These are phyloP conservation scores for Globisporangium cystogenes DNA, from an alignment of 352 stramenopile genomes.

Conservation along the genomic window DNA sequence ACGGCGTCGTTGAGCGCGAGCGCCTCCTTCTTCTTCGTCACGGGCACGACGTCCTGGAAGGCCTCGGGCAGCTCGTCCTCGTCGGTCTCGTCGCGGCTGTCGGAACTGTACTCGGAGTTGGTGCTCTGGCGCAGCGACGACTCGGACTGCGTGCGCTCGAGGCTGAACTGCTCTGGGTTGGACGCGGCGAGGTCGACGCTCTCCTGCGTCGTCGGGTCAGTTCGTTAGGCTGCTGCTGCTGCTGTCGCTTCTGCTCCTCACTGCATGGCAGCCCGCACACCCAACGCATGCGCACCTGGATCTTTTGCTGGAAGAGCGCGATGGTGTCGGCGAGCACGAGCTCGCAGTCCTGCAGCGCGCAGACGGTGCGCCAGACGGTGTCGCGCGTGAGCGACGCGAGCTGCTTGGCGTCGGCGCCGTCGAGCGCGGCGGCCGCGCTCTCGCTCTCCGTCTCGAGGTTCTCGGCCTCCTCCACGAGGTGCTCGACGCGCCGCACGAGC, in stretches of 20 bases:
- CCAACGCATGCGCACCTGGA: constrained; percentile 21
- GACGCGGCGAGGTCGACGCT: constrained; percentile 40
- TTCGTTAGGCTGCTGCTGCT: background rate
- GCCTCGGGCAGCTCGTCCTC: constrained; percentile 33
- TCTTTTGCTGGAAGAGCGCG: constrained; percentile 51
- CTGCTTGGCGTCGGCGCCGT: constrained; percentile 21
- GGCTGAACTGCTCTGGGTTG: constrained; percentile 34
- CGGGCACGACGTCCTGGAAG: constrained; percentile 74
- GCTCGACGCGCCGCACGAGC: constrained; percentile 49
- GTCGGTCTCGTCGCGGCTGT: constrained; percentile 41
- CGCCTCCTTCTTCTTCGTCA: constrained; percentile 68
- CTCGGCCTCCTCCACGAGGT: constrained; percentile 53
- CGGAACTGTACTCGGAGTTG: constrained; percentile 44
- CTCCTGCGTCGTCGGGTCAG: constrained; percentile 16
- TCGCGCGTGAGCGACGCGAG: constrained; percentile 35
- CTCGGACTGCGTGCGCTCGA: constrained; percentile 30
- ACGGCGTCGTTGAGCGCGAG: constrained; percentile 77
- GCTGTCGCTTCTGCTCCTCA: too few relatives aligned
- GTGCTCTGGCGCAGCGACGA: constrained; percentile 30
- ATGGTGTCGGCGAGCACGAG: constrained; percentile 28
- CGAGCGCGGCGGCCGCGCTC: constrained; percentile 14
- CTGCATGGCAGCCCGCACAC: background rate
- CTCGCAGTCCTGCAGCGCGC: constrained; percentile 51
- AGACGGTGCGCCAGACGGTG: constrained; percentile 63
- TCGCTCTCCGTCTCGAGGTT: constrained; percentile 45